A percentile compares a stretch with the other conserved stretches of the same genome.
Evolutionary conservation across 2,329 filamentous ascomycete species (phyloP).

Genomic region (Fusarium sp.): DNA sequence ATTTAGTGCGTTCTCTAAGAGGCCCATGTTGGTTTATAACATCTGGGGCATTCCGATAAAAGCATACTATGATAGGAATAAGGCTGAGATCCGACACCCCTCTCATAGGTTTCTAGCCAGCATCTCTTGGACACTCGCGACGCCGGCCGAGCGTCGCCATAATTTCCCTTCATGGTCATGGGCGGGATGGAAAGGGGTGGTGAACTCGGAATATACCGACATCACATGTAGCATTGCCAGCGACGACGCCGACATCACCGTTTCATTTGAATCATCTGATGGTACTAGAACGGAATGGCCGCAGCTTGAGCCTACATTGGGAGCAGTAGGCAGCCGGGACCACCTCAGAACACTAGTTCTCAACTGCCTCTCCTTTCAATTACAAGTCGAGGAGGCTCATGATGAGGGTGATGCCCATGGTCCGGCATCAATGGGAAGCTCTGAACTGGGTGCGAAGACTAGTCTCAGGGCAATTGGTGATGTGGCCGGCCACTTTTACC

Average conservation of each 20-base stretch:
- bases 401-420: background rate
- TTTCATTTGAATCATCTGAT: background rate
- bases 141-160: too few relatives aligned
- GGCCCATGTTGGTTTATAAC: background rate
- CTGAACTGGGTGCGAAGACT: background rate
- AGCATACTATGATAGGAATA: too few relatives aligned
- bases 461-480: background rate
- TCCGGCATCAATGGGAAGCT: background rate
- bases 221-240: background rate
- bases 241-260: background rate
- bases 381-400: background rate
- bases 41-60: background rate
- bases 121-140: too few relatives aligned
- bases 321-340: background rate
- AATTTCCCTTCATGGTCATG: too few relatives aligned
- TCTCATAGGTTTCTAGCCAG: too few relatives aligned
- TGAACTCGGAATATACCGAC: too few relatives aligned
- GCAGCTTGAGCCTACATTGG: background rate
- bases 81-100: too few relatives aligned
- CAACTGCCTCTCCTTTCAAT: background rate
- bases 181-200: too few relatives aligned
- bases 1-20: too few relatives aligned
- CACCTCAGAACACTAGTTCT: background rate
- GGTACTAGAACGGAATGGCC: background rate
- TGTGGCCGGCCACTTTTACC: background rate